phyloP scores from a whole-genome alignment of 164 flowering plant genomes.

The Dillenia turbinata region DNA sequence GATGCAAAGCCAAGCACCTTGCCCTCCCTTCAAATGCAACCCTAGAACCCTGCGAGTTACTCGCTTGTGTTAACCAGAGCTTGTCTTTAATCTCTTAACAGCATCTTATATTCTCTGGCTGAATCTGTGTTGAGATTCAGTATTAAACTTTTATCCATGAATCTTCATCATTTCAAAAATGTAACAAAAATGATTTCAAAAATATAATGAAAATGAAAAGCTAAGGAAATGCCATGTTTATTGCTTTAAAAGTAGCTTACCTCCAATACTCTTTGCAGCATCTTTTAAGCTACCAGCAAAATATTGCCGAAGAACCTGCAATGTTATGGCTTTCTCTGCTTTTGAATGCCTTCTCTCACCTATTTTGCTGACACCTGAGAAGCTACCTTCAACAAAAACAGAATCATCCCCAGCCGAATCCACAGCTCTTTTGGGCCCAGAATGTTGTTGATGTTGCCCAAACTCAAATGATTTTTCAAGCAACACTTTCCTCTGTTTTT shows the following conservation, averaged over 20 bases:
- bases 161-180: not conserved
- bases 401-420: slow-evolving; percentile 28
- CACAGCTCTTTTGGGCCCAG: slow-evolving; percentile 17
- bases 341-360: slow-evolving; percentile 60
- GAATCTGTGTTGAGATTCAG: no score
- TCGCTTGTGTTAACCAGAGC: no score
- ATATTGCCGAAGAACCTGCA: slow-evolving; percentile 74
- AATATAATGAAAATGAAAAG: no score
- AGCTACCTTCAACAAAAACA: slow-evolving; percentile 27
- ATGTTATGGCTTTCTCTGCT: slow-evolving; percentile 69
- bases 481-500: slow-evolving; percentile 18
- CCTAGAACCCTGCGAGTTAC: no score
- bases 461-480: slow-evolving; percentile 16
- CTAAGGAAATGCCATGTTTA: no score
- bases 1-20: no score
- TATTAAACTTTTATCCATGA: not conserved
- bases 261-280: slow-evolving; percentile 88
- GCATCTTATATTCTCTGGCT: no score
- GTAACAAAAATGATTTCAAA: not conserved
- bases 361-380: slow-evolving; percentile 21
- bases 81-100: no score
- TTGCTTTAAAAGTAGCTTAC: slow-evolving; percentile 28
- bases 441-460: slow-evolving; percentile 27
- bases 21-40: no score
- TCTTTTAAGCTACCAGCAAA: slow-evolving; percentile 92